Conservation (phyloP, 140 eudicot species). For the Stevia rebaudiana region DNA sequence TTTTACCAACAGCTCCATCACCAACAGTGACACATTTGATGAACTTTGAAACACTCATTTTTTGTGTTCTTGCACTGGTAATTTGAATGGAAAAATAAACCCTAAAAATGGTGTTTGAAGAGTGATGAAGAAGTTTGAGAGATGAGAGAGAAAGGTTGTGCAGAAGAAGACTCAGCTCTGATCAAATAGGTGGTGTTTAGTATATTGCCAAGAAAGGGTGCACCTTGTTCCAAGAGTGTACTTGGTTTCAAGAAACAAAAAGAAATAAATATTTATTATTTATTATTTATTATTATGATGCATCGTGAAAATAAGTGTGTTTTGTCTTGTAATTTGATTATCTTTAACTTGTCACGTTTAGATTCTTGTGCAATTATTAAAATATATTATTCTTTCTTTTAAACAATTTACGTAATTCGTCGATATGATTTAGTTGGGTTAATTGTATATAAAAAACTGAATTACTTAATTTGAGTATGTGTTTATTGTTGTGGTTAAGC, state of each 20-base stretch:
- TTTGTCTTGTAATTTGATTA: slow-evolving; percentile 10
- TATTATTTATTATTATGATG: slow-evolving; percentile 7
- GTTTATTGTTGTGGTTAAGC: no score
- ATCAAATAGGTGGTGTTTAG: slow-evolving; percentile 8
- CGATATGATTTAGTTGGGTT: no score
- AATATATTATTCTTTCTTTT: no score
- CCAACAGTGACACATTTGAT: slow-evolving; percentile 92
- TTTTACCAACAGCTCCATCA: slow-evolving; percentile 93
- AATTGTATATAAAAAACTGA: no score
- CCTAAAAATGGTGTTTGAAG: slow-evolving; percentile 23
- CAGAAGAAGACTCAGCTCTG: slow-evolving; percentile 20
- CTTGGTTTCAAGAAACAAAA: slow-evolving; percentile 7
- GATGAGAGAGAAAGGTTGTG: slow-evolving; percentile 19
- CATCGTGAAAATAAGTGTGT: slow-evolving; percentile 27
- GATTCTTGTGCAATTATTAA: slow-evolving; percentile 10
- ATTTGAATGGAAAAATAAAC: neutral
- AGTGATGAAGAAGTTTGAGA: slow-evolving; percentile 28
- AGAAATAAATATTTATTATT: neutral
- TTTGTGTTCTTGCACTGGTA: neutral
- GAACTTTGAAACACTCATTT: slow-evolving; percentile 85
- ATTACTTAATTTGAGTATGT: no score
- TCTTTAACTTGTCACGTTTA: neutral
- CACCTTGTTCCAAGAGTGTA: slow-evolving; percentile 27
- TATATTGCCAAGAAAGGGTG: slow-evolving; percentile 24
- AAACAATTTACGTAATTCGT: no score